phyloP scores from a whole-genome alignment of 257 asterid species.

The Solanum paucissectum region DNA sequence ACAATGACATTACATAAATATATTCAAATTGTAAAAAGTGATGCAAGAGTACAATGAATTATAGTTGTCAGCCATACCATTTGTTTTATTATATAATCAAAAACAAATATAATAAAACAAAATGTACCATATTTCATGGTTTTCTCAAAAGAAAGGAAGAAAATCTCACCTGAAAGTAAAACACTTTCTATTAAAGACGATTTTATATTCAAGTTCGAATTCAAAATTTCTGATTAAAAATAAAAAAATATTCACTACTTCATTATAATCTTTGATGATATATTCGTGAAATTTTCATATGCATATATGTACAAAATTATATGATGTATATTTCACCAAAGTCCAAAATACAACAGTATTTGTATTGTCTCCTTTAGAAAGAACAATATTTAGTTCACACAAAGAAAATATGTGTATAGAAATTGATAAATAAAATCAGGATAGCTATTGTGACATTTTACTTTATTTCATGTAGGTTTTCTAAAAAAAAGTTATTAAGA shows the following conservation, averaged over 20 bases:
- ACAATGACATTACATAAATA: background rate
- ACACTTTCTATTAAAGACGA: accelerated
- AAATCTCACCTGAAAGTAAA: background rate
- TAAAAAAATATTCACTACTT: background rate
- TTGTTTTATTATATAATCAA: background rate
- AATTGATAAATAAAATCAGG: background rate
- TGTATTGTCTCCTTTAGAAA: background rate
- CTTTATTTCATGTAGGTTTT: background rate
- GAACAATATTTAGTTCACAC: background rate
- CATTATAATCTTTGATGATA: background rate
- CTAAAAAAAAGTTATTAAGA: too few species aligned
- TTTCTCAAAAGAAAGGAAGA: background rate
- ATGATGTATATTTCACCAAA: background rate
- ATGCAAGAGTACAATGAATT: background rate
- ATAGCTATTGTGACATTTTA: background rate
- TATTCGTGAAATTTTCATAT: background rate
- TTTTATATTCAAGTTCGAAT: background rate
- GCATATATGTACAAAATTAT: background rate
- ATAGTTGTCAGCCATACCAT: background rate
- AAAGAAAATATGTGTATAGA: background rate
- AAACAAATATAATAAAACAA: background rate
- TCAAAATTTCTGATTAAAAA: background rate
- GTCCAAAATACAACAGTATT: background rate
- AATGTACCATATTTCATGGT: background rate
- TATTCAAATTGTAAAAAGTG: background rate